Base-by-base conservation (phyloP, 805 yeast species). In the Sporopachydermia quercuum region DNA sequence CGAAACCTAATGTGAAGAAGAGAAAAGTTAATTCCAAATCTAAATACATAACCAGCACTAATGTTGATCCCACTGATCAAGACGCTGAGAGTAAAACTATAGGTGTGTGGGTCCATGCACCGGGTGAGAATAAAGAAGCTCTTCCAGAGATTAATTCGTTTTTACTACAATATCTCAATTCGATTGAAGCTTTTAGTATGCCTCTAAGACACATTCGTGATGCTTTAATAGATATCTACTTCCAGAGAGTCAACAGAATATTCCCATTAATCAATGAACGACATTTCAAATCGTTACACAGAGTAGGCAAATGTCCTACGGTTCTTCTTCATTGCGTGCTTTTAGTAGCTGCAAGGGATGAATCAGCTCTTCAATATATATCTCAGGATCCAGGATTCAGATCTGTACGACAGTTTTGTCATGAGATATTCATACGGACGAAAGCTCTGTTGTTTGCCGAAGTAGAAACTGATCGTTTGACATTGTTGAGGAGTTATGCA, bases 201-300 rank as follows among this genome's bases (percentile, higher is more conserved):
- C 61, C 59, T 6, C 45, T 52, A 27, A 43, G 60, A 16, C 47
- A 48, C 4, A 48, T 53, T 39, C 44, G 59, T 2, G 58, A 54
- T 13, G 61, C 54, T 1, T 50, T 67, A 33, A 56, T 62, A 34
- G 49, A 55, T 35, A 45, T 66, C 2, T 68, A 62, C 47, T 63
- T 65, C 45, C 56, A 53, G 42, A 60, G 61, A 37, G 47, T 66
- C 8, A 65, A 67, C 47, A 49, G 57, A 14, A 43, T 65, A 2
- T 53, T 66, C 37, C 72, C 73, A 2, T 47, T 68, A 18, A 47
- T 68, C 3, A 61, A 62, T 44, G 64, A 61, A 48, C 51, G 50
- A 16, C 58, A 58, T 36, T 63, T 68, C 47, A 50, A 59, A 56
- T 60, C 49, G 42, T 53, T 46, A 42, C 64, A 53, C 48, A 52